A percentile compares a stretch with the other conserved stretches of the same genome.
These are phyloP conservation scores for Leccinum longicurvipes DNA, from an alignment of 768 basidiomycete species.

Conservation along the genomic window DNA sequence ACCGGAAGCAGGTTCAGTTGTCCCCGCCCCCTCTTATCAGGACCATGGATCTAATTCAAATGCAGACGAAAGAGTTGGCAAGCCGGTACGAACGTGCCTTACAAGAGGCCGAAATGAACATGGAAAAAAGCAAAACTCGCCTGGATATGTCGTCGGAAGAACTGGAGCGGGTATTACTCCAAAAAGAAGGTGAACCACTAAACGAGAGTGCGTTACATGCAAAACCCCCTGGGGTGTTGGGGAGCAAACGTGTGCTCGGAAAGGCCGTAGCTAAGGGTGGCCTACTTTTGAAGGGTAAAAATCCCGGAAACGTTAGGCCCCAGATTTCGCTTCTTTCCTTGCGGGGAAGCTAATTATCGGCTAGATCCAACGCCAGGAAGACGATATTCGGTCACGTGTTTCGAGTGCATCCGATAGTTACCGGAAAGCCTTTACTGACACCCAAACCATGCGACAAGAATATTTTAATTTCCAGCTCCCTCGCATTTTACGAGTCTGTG, in stretches of 20 bases:
- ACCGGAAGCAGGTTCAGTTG: conserved; percentile 72
- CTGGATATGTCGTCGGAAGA: conserved; percentile 92
- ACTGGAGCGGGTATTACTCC: conserved; percentile 83
- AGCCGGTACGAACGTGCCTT: conserved; percentile 83
- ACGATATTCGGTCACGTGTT: conserved; percentile 86
- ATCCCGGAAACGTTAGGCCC: conserved; percentile 71
- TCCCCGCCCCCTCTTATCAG: background rate
- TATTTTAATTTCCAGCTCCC: conserved; percentile 98
- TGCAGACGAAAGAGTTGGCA: conserved; percentile 89
- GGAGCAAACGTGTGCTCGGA: conserved; percentile 80
- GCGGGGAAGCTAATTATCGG: conserved; percentile 5
- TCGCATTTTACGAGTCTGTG: conserved; percentile 81
- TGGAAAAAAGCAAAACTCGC: conserved; percentile 86
- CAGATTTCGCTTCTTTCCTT: conserved; percentile 5
- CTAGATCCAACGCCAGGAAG: conserved; percentile 89
- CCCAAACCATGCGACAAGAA: conserved; percentile 89
- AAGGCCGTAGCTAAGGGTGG: conserved; percentile 93
- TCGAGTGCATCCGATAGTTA: conserved; percentile 85
- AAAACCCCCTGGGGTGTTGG: conserved; percentile 52
- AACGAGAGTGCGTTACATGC: conserved; percentile 75
- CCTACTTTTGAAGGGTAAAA: conserved; percentile 86
- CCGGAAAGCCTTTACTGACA: conserved; percentile 85
- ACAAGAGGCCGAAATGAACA: conserved; percentile 79
- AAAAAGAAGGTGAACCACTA: conserved; percentile 92
- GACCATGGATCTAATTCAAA: conserved; percentile 4